A percentile compares a stretch with the other conserved stretches of the same genome.
phyloP scores from a whole-genome alignment of 768 basidiomycete species.

The Mycena metata region DNA sequence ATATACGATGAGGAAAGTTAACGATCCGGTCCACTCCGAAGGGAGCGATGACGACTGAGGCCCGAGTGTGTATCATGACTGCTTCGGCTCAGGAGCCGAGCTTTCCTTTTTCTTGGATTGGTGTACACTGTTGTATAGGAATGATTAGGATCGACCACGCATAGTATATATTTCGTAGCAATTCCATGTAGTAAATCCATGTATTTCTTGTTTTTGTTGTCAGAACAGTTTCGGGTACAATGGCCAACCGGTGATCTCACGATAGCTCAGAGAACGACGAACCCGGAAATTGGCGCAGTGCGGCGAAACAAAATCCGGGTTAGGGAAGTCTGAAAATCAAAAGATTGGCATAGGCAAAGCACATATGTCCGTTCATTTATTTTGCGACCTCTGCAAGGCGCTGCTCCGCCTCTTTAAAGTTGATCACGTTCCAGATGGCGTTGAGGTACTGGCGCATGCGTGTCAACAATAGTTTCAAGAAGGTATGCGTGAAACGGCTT shows the following conservation, averaged over 20 bases:
- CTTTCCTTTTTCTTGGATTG: not conserved
- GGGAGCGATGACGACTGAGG: conserved; percentile 29
- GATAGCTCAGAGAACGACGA: not conserved
- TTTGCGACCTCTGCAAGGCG: conserved; percentile 56
- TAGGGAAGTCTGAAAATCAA: not conserved
- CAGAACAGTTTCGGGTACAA: not conserved
- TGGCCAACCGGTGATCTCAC: too few species aligned
- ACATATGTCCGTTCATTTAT: conserved; percentile 27
- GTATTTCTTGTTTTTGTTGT: conserved; percentile 10
- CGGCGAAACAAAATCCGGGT: not conserved
- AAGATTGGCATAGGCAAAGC: not conserved
- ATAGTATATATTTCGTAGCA: conserved; percentile 5
- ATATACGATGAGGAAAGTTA: conserved; percentile 24
- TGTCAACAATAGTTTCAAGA: not conserved
- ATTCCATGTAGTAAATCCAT: conserved; percentile 5
- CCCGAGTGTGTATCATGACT: not conserved
- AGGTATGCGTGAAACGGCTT: conserved; percentile 50
- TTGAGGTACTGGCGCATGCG: conserved; percentile 78
- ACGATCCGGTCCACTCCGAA: conserved; percentile 16
- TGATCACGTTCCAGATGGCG: conserved; percentile 96
- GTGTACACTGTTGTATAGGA: not conserved
- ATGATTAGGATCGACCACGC: conserved; percentile 9
- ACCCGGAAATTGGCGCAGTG: conserved; percentile 17
- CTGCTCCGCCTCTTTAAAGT: conserved; percentile 92
- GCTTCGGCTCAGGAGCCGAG: not conserved